Evolutionary conservation across 139 green algal genomes (phyloP), one percentile per base, ranked within the genome.

Genomic region (Chlamydomonas asymmetrica): DNA sequence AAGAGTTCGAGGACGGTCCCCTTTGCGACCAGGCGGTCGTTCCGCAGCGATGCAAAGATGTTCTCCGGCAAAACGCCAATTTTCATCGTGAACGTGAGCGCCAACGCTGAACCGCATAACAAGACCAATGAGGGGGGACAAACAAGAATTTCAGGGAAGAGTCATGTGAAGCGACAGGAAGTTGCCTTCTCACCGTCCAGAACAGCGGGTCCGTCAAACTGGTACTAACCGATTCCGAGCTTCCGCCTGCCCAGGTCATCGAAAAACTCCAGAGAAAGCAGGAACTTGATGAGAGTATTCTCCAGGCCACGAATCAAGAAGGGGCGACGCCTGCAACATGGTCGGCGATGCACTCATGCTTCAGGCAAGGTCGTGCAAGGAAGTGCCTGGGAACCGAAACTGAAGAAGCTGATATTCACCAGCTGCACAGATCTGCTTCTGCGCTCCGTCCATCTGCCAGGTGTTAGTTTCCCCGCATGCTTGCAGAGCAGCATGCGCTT

Each of bases 281-380:
- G 76, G 38, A 97, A 85, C 87, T 97, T 96, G 39, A 89, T 86
- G 59, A 98, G 70, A 23, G 93, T 95, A 76, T 93, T 95, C 87
- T 98, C 95, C 69, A 98, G 82, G 20, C 86, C 82, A 72, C 96
- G 94, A 27, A 98, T 88, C 81, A 98, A 84, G 85, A 98, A 98
- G 4, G 95, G 95, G 1, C 94, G 88, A 27, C 94, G 90, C 79
- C 94, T 97, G 76, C 63, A 72, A 64, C n/a, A n/a, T n/a, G n/a
- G n/a, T n/a, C n/a, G n/a, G n/a, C n/a, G n/a, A 38, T 68, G 62
- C 62, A 52, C 37, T 49, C 2, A 27, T 38, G 27, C 40, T 31
- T n/a, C n/a, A n/a, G n/a, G n/a, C 22, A 18, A 32, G 20, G 57
- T 64, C 23, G 29, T 22, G 29, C 9, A n/a, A n/a, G n/a, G n/a